Conservation (phyloP, 1,284 basidiomycete species). For the Exobasidium rhododendri region DNA sequence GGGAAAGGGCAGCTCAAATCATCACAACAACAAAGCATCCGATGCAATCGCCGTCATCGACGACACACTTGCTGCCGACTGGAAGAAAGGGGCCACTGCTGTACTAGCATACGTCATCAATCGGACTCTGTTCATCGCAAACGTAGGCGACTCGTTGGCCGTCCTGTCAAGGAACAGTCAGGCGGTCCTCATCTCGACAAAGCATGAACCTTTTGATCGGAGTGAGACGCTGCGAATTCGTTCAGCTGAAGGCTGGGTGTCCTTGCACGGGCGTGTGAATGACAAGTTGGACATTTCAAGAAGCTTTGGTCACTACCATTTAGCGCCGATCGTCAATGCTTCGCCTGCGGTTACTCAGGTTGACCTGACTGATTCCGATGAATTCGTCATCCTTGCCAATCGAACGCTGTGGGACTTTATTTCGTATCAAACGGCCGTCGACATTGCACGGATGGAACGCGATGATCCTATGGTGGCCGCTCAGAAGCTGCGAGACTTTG, state of each 20-base stretch:
- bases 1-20: no score
- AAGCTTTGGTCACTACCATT: conserved; percentile 89
- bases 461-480: conserved; percentile 94
- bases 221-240: conserved; percentile 82
- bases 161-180: conserved; percentile 75
- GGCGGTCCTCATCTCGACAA: conserved; percentile 71
- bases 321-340: conserved; percentile 86
- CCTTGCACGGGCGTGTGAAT: conserved; percentile 87
- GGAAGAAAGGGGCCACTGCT: conserved; percentile 65
- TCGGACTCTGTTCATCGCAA: conserved; percentile 82
- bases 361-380: conserved; percentile 78
- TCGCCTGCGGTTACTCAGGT: conserved; percentile 73
- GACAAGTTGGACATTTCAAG: conserved; percentile 87
- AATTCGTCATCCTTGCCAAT: conserved; percentile 95
- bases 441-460: conserved; percentile 80
- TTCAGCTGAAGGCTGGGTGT: conserved; percentile 90
- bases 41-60: conserved; percentile 37
- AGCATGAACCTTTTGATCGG: conserved; percentile 87
- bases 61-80: conserved; percentile 24
- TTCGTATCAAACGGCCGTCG: conserved; percentile 91
- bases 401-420: conserved; percentile 90
- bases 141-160: conserved; percentile 82
- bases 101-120: conserved; percentile 81
- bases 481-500: conserved; percentile 93
- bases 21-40: neutral